A percentile compares a stretch with the other conserved stretches of the same genome.
These are phyloP conservation scores for Sporobolus alterniflorus DNA, from an alignment of 202 grass and related monocot species.

Conservation along the genomic window DNA sequence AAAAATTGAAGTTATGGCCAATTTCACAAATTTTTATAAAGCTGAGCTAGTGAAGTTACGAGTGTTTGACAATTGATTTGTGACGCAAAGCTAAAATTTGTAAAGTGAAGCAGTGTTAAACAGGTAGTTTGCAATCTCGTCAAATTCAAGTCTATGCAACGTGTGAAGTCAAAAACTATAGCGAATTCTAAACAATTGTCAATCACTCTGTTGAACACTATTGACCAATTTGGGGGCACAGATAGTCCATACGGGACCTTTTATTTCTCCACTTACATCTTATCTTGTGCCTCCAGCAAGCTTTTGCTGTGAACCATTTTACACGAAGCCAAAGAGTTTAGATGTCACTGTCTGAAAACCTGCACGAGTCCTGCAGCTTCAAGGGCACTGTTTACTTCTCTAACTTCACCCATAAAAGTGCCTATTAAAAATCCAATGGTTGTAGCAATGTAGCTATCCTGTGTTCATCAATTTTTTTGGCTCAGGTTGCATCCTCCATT, in stretches of 20 bases:
- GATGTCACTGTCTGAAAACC: background rate
- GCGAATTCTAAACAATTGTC: background rate
- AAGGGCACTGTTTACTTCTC: background rate
- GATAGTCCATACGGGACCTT: background rate
- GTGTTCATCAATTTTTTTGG: constrained; percentile 25
- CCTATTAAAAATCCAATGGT: constrained; percentile 29
- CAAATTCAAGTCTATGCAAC: background rate
- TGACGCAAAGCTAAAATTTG: no score
- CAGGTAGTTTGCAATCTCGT: background rate
- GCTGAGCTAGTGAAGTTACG: no score
- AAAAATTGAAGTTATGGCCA: no score
- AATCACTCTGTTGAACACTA: background rate
- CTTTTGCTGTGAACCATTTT: background rate
- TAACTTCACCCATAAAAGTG: constrained; percentile 17
- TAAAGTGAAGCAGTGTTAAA: no score
- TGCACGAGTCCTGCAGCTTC: background rate
- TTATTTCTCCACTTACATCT: no score
- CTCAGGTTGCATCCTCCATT: constrained; percentile 12
- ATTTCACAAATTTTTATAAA: no score
- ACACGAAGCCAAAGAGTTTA: background rate
- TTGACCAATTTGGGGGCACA: background rate
- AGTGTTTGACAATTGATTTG: no score
- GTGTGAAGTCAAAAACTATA: background rate
- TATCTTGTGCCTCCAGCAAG: no score
- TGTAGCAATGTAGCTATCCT: constrained; percentile 42